Conservation (phyloP, 176 grass and related monocot genomes). For the Zea mays region Zm-B73-REFERENCE-NAM-5.0 NC_050100.1:47553501-47554000, state of each 20-base stretch:
- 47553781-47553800: background rate
- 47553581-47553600: no score
- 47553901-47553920: background rate
- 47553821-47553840: background rate
- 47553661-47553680: no score
- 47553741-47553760: background rate
- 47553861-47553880: background rate
- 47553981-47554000: background rate
- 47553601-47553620: no score
- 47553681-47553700: no score
- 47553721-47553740: no score
- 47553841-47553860: background rate
- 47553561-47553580: no score
- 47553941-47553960: constrained; percentile 25
- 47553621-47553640: no score
- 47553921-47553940: background rate
- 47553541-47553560: no score
- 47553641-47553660: no score
- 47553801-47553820: background rate
- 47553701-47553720: no score
- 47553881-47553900: background rate
- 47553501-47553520: no score
- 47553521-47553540: no score
- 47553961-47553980: constrained; percentile 21
- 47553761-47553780: background rate